Evolutionary conservation across 768 basidiomycete genomes (phyloP), one percentile per base, ranked within the genome.

Genomic region (Tubosaeta sp.): DNA sequence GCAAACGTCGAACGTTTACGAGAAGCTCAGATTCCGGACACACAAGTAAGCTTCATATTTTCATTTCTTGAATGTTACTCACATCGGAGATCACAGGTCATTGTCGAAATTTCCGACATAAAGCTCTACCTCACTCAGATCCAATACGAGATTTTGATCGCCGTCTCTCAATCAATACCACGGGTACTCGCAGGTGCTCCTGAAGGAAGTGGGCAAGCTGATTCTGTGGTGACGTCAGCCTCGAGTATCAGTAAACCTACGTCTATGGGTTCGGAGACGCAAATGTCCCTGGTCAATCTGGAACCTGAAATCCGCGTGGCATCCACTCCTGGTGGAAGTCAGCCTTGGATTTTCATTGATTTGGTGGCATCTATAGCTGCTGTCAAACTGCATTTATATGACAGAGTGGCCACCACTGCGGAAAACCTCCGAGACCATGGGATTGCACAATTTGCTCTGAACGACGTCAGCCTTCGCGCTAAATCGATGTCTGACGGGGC

Each of bases 351-450:
- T 11, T 76, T 78, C 1, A 39, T 94, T 36, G 90, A 94, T 64
- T 61, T 96, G 38, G 76, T 84, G 16, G 81, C 97, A 49, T 76
- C 76, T 3, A 72, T 97, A 44, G 73, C 78, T 43, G 72, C 81
- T 0, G 77, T 97, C 60, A 87, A 86, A 59, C 75, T 98, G 13
- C 92, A 97, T 60, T 74, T 99, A 12, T 98, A 92, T 67, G 91
- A 90, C 54, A 74, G 67, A 6, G 69, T 69, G 36, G 93, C 87
- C 1, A 76, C 75, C 13, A 71, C 72, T 3, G 76, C 82, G 42
- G 58, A 71, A 8, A 79, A 78, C 52, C 66, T 94, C 49, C 82
- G 82, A 66, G 80, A 86, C 1, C 82, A 86, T 55, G 91, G 93
- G 32, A 92, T 99, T 47, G 86, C 84, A 19, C 79, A 84, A 40